Base-by-base conservation (phyloP, 768 basidiomycete species). In the Mycena belliarum region DNA sequence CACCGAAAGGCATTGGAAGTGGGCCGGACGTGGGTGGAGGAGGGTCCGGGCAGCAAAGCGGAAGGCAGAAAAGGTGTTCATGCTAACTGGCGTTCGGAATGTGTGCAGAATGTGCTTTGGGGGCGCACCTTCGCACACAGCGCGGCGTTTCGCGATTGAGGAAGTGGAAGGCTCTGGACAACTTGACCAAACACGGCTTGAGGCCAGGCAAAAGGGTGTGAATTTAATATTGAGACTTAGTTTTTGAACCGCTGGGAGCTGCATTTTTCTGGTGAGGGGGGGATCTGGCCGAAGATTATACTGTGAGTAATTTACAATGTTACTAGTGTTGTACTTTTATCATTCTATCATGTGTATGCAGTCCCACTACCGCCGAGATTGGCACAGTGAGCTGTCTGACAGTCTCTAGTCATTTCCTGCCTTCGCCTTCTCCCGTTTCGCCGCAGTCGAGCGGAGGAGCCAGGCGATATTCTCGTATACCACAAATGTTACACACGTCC, bases 401-500 rank as follows among this genome's bases (percentile, higher is more conserved):
- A 32, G 29, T 12, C 29, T 12, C 29, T 32, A 6, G 7, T 12
- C 29, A 8, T 52, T 47, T n/a, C 14, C 50, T 10, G 47, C 52
- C 29, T 32, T 32, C 6, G 52, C 54, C 55, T 23, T 44, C 28
- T 81, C 82, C 28, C 81, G 76, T 57, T 73, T 79, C n/a, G 77
- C 75, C 46, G 90, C 91, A 3, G 81, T 80, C 6, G 82, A 84
- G 60, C 87, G 78, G 41, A 94, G 70, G 25, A 93, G 67, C 91
- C 91, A 94, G 0, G 92, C 91, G 53, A 94, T 69, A 63, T 94
- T 94, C 70, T 94, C 97, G 70, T 98, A 99, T 20, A 98, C 95
- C 37, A 98, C 96, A 64, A 98, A 97, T 6, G 96, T 98, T 44
- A 98, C 91, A 70, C 96, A 98, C 4, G 96, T 98, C 26, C 96